Conservation (phyloP, 257 asterid genomes). For the Leptodermis oblonga region DNA sequence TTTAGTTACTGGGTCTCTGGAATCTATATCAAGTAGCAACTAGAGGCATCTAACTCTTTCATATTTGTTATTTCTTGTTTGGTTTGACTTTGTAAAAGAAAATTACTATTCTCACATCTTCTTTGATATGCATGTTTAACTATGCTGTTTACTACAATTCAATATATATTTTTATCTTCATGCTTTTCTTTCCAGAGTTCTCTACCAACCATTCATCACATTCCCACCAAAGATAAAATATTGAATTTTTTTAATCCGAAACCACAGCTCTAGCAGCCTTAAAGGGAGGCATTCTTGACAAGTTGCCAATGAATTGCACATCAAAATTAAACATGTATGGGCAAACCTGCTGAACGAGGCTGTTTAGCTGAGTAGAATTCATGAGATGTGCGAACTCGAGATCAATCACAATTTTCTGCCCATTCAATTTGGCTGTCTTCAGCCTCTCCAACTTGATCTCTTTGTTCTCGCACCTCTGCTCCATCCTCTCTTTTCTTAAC, state of each 20-base stretch:
- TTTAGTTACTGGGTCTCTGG: no score
- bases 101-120: no score
- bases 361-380: constrained; percentile 58
- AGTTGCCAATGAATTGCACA: no score
- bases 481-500: constrained; percentile 67
- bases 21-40: no score
- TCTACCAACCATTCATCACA: background rate
- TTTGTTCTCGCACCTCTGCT: constrained; percentile 52
- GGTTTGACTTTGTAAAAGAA: no score
- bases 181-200: background rate
- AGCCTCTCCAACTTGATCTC: constrained; percentile 62
- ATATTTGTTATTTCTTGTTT: no score
- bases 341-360: constrained; percentile 94
- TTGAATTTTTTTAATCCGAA: background rate
- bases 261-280: background rate
- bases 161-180: no score
- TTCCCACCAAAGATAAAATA: background rate
- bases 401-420: constrained; percentile 79
- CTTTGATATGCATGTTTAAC: no score
- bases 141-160: no score
- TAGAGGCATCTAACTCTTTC: no score
- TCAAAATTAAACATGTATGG: background rate
- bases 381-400: constrained; percentile 81
- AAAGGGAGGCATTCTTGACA: no score
- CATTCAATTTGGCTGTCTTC: constrained; percentile 45